phyloP scores from a whole-genome alignment of 257 asterid species.

The Misopates orontium region DNA sequence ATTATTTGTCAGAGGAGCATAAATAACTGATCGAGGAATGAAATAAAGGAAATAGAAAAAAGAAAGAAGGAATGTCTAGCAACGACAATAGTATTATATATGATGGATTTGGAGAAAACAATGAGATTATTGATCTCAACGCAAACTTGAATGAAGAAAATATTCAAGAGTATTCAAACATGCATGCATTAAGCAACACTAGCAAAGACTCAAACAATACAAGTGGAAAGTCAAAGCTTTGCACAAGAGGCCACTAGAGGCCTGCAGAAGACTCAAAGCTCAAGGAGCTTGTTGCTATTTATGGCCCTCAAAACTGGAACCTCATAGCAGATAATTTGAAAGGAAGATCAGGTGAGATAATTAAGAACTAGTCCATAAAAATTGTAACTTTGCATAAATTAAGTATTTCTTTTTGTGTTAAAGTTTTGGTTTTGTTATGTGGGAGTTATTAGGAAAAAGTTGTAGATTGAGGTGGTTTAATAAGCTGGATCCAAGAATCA shows the following conservation, averaged over 20 bases:
- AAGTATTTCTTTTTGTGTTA: not conserved
- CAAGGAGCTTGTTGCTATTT: slow-evolving; percentile 77
- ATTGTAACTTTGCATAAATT: not conserved
- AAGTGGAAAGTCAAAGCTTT: slow-evolving; percentile 66
- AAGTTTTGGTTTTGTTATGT: too few relatives aligned
- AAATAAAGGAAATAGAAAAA: too few relatives aligned
- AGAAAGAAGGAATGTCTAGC: too few relatives aligned
- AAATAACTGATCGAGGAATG: too few relatives aligned
- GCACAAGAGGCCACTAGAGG: slow-evolving; percentile 93
- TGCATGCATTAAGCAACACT: slow-evolving; percentile 36
- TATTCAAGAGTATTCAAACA: too few relatives aligned
- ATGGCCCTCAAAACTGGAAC: slow-evolving; percentile 94
- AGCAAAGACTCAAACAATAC: too few relatives aligned
- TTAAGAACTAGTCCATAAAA: not conserved
- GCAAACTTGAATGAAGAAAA: slow-evolving; percentile 38
- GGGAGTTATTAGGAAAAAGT: slow-evolving; percentile 73
- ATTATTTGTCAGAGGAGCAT: too few relatives aligned
- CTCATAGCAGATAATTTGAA: slow-evolving; percentile 76
- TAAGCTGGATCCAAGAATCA: slow-evolving; percentile 85
- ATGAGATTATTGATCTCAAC: slow-evolving; percentile 78
- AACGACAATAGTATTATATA: too few relatives aligned
- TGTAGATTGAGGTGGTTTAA: slow-evolving; percentile 91
- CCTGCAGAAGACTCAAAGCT: slow-evolving; percentile 85
- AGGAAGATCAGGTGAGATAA: slow-evolving; percentile 73
- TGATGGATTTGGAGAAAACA: too few relatives aligned